phyloP scores from a whole-genome alignment of 1,139 yeast genomes.

The Hyphopichia wangnamkhiaoensis region DNA sequence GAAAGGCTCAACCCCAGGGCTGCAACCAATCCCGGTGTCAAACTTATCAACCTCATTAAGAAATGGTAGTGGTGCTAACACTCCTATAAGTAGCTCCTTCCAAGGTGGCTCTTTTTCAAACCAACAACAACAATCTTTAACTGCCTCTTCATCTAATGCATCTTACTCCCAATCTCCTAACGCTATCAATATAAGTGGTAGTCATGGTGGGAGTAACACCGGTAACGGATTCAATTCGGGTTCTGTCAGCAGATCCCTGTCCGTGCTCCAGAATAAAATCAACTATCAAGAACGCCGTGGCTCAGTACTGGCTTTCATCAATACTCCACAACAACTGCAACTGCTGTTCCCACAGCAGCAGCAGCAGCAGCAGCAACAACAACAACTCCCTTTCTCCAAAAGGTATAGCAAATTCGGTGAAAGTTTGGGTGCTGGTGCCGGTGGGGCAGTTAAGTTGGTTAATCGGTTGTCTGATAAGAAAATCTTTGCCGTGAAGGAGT shows the following conservation, averaged over 20 bases:
- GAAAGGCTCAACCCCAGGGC: slow-evolving; percentile 27
- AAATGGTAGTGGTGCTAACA: slow-evolving; percentile 22
- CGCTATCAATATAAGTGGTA: slow-evolving; percentile 15
- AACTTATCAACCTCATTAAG: slow-evolving; percentile 45
- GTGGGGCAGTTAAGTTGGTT: slow-evolving; percentile 84
- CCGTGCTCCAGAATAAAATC: slow-evolving; percentile 31
- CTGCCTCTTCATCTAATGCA: slow-evolving; percentile 33
- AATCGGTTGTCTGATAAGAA: slow-evolving; percentile 67
- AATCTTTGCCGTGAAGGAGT: slow-evolving; percentile 90
- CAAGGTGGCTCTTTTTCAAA: slow-evolving; percentile 13
- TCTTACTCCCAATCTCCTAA: slow-evolving; percentile 36
- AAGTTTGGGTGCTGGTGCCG: slow-evolving; percentile 93
- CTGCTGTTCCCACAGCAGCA: slow-evolving; percentile 72
- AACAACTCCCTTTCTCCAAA: slow-evolving; percentile 60
- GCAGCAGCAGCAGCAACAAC: slow-evolving; percentile 16
- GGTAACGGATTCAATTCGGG: slow-evolving; percentile 9
- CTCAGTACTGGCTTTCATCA: slow-evolving; percentile 35
- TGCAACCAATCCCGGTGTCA: slow-evolving; percentile 29
- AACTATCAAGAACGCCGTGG: slow-evolving; percentile 40
- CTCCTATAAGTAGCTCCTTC: slow-evolving; percentile 17
- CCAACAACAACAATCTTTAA: slow-evolving; percentile 17
- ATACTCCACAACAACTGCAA: slow-evolving; percentile 21
- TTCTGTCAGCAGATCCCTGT: slow-evolving; percentile 29
- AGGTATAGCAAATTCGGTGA: slow-evolving; percentile 84
- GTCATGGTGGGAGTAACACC: background rate